Percentiles rank a stretch among this genome's conserved stretches.
These are phyloP conservation scores for Letharia columbiana DNA, from an alignment of 495 filamentous ascomycete genomes.

Conservation along the genomic window DNA sequence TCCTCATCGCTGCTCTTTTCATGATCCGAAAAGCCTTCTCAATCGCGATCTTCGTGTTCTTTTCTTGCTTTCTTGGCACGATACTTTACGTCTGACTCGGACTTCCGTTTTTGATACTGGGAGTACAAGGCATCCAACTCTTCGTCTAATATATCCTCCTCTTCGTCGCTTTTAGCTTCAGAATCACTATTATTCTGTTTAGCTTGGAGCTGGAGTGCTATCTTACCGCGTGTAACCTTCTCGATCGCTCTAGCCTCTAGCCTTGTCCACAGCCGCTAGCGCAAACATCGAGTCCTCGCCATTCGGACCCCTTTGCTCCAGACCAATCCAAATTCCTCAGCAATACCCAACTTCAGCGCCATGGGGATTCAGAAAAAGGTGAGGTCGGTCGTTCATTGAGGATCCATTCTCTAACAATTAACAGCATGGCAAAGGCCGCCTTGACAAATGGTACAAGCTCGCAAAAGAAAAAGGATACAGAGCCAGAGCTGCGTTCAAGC, in stretches of 20 bases:
- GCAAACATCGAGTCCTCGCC: constrained; percentile 77
- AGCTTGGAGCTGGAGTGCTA: constrained; percentile 45
- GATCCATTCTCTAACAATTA: constrained; percentile 23
- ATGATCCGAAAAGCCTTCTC: constrained; percentile 77
- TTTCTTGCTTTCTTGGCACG: constrained; percentile 80
- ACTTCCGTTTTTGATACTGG: constrained; percentile 70
- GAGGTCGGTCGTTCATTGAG: constrained; percentile 10
- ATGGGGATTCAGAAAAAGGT: constrained; percentile 99
- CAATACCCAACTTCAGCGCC: background rate
- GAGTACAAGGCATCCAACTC: constrained; percentile 83
- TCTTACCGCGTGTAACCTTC: constrained; percentile 68
- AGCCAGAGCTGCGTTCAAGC: constrained; percentile 93
- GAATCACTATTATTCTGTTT: constrained; percentile 46
- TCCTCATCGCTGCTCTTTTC: constrained; percentile 51
- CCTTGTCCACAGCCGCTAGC: constrained; percentile 70
- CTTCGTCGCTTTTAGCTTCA: constrained; percentile 60
- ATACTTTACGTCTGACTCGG: constrained; percentile 72
- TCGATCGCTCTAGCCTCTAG: constrained; percentile 57
- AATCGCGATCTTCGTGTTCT: constrained; percentile 77
- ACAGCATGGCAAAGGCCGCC: constrained; percentile 91
- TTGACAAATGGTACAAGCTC: constrained; percentile 95
- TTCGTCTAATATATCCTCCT: constrained; percentile 69
- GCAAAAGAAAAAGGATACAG: constrained; percentile 98
- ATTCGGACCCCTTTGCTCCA: constrained; percentile 73
- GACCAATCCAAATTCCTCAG: constrained; percentile 40